Conservation (phyloP, 208 protist genomes). For the Herpetomonas muscarum region DNA sequence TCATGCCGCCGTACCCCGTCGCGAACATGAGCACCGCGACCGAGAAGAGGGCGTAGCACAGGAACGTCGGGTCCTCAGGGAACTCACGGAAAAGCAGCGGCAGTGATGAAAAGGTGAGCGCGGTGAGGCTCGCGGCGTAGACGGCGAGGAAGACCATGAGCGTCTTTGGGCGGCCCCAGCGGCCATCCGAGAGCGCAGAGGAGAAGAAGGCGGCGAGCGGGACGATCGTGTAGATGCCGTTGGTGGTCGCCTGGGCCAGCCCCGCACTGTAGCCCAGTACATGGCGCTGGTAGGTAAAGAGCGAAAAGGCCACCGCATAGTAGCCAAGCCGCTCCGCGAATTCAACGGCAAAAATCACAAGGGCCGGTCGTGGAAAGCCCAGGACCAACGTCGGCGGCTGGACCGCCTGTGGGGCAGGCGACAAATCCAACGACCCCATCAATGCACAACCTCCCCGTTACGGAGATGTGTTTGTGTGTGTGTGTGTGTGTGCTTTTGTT, state of each 20-base stretch:
- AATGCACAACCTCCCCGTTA: no score
- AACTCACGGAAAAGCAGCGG: slow-evolving; percentile 42
- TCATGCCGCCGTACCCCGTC: slow-evolving; percentile 63
- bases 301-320: slow-evolving; percentile 58
- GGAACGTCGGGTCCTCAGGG: slow-evolving; percentile 11
- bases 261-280: slow-evolving; percentile 40
- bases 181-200: slow-evolving; percentile 50
- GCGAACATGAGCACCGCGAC: slow-evolving; percentile 24
- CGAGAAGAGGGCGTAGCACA: slow-evolving; percentile 26
- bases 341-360: slow-evolving; percentile 51
- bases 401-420: no score
- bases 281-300: slow-evolving; percentile 60
- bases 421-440: no score
- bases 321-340: slow-evolving; percentile 59
- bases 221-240: slow-evolving; percentile 46
- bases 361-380: slow-evolving; percentile 28
- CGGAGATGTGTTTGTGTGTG: no score
- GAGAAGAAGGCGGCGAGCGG: slow-evolving; percentile 42
- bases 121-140: slow-evolving; percentile 29
- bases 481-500: no score
- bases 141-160: slow-evolving; percentile 22
- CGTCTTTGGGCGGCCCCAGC: slow-evolving; percentile 28
- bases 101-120: slow-evolving; percentile 40
- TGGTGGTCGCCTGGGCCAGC: slow-evolving; percentile 39
- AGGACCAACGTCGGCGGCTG: no score